Percentiles rank a stretch among this genome's conserved stretches.
These are phyloP conservation scores for Colletotrichum tanaceti DNA, from an alignment of 2,329 filamentous ascomycete species.

Conservation along the genomic window DNA sequence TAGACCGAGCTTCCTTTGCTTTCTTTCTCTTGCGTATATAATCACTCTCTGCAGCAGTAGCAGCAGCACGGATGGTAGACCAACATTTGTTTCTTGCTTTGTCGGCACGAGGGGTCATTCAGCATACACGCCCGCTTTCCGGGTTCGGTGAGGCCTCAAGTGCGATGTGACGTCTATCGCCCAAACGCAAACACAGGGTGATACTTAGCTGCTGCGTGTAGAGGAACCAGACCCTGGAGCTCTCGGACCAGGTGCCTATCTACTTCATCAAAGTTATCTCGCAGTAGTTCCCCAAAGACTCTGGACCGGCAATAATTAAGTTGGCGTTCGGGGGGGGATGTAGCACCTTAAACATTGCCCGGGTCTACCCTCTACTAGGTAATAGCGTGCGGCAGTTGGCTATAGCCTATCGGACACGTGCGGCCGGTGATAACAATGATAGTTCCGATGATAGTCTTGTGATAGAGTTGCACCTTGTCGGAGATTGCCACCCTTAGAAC, in stretches of 20 bases:
- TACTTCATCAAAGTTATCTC: background rate
- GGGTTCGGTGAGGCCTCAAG: background rate
- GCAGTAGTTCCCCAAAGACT: background rate
- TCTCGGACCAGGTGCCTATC: constrained; percentile 3
- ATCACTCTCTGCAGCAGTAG: background rate
- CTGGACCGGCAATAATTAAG: constrained; percentile 1
- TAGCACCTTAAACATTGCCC: no score
- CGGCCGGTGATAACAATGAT: background rate
- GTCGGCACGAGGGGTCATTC: background rate
- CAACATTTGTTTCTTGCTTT: constrained; percentile 23
- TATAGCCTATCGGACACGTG: background rate
- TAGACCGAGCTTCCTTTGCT: constrained; percentile 13
- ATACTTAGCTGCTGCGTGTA: background rate
- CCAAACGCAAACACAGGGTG: background rate
- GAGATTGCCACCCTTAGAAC: background rate
- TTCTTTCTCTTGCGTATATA: constrained; percentile 3
- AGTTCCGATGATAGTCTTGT: no score
- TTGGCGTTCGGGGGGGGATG: no score
- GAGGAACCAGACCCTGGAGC: background rate
- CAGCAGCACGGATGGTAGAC: background rate
- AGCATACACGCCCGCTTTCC: background rate
- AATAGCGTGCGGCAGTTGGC: background rate
- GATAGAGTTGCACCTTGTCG: background rate
- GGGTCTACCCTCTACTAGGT: no score
- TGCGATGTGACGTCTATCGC: background rate